Conservation (phyloP, 2,329 filamentous ascomycete species). For the Bertia moriformis region DNA sequence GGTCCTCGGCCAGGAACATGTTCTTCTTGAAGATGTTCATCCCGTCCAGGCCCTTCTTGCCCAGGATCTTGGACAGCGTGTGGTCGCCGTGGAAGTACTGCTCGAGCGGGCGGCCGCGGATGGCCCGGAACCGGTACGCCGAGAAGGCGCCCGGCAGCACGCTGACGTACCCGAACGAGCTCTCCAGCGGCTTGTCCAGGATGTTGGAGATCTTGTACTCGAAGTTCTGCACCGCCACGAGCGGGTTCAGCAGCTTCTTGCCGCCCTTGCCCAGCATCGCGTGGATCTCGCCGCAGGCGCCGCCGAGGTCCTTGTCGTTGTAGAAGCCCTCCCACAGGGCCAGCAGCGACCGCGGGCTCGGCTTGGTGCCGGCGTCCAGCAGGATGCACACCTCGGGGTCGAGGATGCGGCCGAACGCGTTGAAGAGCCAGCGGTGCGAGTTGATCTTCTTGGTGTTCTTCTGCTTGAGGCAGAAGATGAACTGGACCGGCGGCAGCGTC, state of each 20-base stretch:
- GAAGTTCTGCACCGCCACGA: slow-evolving; percentile 10
- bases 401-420: slow-evolving; percentile 8
- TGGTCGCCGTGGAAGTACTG: slow-evolving; percentile 60
- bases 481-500: slow-evolving; percentile 6
- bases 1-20: slow-evolving; percentile 45
- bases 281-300: slow-evolving; percentile 10
- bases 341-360: slow-evolving; percentile 7
- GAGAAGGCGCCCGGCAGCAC: slow-evolving; percentile 46
- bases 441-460: slow-evolving; percentile 11
- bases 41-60: slow-evolving; percentile 55
- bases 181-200: slow-evolving; percentile 10
- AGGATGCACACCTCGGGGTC: slow-evolving; percentile 7
- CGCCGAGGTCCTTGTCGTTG: slow-evolving; percentile 7
- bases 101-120: slow-evolving; percentile 55
- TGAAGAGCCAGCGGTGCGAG: slow-evolving; percentile 9
- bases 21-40: slow-evolving; percentile 49
- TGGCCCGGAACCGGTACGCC: slow-evolving; percentile 55
- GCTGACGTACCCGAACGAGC: slow-evolving; percentile 9
- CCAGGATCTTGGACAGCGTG: slow-evolving; percentile 58
- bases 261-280: slow-evolving; percentile 5
- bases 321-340: slow-evolving; percentile 9
- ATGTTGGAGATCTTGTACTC: slow-evolving; percentile 11
- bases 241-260: slow-evolving; percentile 8
- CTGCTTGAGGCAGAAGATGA: slow-evolving; percentile 10
- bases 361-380: slow-evolving; percentile 9